These are phyloP conservation scores for Purshia tridentata DNA, from an alignment of 306 rosid species.

Conservation along the genomic window DNA sequence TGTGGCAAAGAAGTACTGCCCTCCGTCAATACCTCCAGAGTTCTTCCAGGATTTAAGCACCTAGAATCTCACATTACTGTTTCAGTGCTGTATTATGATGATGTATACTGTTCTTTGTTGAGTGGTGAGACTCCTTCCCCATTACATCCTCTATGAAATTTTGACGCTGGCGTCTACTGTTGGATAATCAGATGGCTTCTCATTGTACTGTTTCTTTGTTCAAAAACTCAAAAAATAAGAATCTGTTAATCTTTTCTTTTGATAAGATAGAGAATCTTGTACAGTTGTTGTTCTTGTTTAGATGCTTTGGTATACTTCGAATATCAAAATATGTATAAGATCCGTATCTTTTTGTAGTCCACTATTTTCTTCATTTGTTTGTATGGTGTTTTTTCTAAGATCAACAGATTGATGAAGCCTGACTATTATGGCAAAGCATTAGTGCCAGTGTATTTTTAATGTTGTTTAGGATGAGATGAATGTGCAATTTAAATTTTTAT, in stretches of 20 bases:
- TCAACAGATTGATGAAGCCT: neutral
- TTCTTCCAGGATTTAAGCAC: slow-evolving; percentile 38
- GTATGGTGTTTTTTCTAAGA: neutral
- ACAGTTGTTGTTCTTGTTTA: neutral
- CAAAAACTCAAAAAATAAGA: neutral
- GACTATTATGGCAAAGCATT: neutral
- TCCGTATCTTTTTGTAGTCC: neutral
- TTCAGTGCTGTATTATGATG: slow-evolving; percentile 6
- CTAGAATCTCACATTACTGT: slow-evolving; percentile 20
- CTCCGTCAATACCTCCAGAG: slow-evolving; percentile 46
- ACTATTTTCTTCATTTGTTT: neutral
- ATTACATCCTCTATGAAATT: neutral
- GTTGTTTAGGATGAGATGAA: no score
- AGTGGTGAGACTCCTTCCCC: slow-evolving; percentile 4
- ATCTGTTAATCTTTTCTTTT: neutral
- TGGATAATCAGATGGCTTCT: slow-evolving; percentile 6
- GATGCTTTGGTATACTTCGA: neutral
- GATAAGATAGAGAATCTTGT: neutral
- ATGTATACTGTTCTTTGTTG: slow-evolving; percentile 8
- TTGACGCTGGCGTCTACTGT: neutral
- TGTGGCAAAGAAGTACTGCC: slow-evolving; percentile 60
- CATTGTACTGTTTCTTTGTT: neutral
- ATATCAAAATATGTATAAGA: neutral
- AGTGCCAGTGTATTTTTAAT: no score
- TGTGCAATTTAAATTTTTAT: no score